Base-by-base conservation (phyloP, 2,329 filamentous ascomycete genomes). In the Pseudophaeomoniella oleicola region DNA sequence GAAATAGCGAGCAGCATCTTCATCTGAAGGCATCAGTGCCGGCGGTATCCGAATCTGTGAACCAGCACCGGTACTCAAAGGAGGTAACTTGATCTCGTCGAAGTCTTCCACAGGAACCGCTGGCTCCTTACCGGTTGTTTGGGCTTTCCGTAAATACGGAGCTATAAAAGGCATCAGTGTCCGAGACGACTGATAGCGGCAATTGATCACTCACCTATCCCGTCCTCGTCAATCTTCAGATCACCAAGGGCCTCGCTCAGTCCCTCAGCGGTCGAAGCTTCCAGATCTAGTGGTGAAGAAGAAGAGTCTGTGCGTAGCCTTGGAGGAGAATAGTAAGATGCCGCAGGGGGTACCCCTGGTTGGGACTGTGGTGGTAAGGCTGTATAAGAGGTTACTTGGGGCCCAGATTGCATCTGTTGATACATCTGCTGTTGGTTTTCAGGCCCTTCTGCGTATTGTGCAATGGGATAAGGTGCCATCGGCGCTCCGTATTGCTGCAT, bases 21-120 rank as follows among this genome's bases (percentile, higher is more conserved):
- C 78, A 19, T 94, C 85, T 18, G 80, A 72, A 1, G 88, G 88
- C 86, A 96, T 94, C 50, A 96, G 71, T 50, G 92, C 86, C 0
- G 81, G 83, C 1, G 88, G 90, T 42, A 96, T 94, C 22, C 85
- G 75, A 40, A 94, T 80, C 40, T 81, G 86, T 15, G 77, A 68
- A 35, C 85, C 85, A 5, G 82, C 72, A 5, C 76, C 73, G 4
- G 71, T 70, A 12, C 72, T 69, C 19, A 80, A 71, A 10, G 75
- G 72, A 19, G 84, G 86, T 5, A 92, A 58, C 18, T 71, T 60
- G 6, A 32, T 14, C 46, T 85, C 81, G 41, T 71, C 78, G 39
- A 94, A 80, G 40, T 87, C 81, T 16, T 73, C 55, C 13, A 61
- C 54, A 16, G 64, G 63, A n/a, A 67, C 66, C 47, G 72, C 71